Conservation (phyloP, 139 green algal genomes). For the Zygnema cylindricum region DNA sequence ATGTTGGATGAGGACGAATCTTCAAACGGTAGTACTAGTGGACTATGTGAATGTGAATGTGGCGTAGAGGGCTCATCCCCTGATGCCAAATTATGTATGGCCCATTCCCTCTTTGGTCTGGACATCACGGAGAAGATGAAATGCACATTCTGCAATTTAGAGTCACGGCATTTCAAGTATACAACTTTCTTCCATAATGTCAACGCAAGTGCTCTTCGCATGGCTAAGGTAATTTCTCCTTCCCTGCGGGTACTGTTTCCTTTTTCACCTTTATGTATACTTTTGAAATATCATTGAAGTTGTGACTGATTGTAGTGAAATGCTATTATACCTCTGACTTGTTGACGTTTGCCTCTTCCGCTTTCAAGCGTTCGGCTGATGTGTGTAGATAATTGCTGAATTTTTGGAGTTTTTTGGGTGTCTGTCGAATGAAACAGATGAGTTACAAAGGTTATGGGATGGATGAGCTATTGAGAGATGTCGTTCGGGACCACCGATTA, state of each 20-base stretch:
- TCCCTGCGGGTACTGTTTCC: neutral
- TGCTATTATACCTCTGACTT: neutral
- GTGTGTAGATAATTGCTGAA: no score
- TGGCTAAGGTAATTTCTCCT: conserved; percentile 24
- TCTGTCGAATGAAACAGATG: no score
- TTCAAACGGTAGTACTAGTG: neutral
- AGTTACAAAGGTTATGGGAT: no score
- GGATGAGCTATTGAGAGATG: no score
- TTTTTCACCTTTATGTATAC: neutral
- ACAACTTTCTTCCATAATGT: conserved; percentile 55
- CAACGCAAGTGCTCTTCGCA: conserved; percentile 29
- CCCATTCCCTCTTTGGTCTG: conserved; percentile 50
- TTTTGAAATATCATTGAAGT: neutral
- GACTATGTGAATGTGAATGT: neutral
- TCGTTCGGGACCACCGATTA: no score
- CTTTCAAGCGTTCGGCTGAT: no score
- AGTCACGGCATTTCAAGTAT: conserved; percentile 40
- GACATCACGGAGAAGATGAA: conserved; percentile 47
- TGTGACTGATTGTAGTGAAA: neutral
- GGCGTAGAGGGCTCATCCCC: neutral
- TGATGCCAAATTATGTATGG: conserved; percentile 20
- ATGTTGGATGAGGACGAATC: neutral
- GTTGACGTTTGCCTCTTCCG: no score
- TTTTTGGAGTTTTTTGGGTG: no score
- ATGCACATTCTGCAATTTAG: conserved; percentile 27